phyloP scores from a whole-genome alignment of 2,329 filamentous ascomycete genomes.

The Talaromyces sp. region DNA sequence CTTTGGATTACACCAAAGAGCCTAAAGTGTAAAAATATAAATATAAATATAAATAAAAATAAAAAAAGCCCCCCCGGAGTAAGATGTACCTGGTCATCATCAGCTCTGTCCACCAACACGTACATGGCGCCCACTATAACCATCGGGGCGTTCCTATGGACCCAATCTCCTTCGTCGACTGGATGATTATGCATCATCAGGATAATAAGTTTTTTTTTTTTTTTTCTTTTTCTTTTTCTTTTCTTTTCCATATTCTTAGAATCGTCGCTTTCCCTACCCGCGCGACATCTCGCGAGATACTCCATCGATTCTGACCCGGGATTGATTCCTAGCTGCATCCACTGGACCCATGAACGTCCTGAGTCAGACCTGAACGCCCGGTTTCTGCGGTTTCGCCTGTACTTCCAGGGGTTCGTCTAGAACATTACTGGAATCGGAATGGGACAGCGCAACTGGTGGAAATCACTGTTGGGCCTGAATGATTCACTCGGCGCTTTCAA shows the following conservation, averaged over 20 bases:
- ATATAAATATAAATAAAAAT: not conserved
- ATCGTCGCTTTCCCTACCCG: no score
- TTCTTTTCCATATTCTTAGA: no score
- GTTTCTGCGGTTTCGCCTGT: constrained; percentile 7
- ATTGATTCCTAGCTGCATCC: not conserved
- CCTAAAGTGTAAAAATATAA: not conserved
- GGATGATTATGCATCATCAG: no score
- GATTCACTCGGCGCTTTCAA: constrained; percentile 9
- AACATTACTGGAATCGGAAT: constrained; percentile 10
- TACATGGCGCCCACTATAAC: no score
- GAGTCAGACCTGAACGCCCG: constrained; percentile 20
- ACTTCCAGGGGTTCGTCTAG: constrained; percentile 6
- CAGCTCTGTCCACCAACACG: not conserved
- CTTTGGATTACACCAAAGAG: no score
- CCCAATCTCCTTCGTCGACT: no score
- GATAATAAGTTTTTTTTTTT: no score
- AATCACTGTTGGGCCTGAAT: constrained; percentile 13
- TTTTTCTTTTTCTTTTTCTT: no score
- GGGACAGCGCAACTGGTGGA: not conserved
- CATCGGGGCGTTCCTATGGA: no score
- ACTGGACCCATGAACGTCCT: constrained; percentile 5
- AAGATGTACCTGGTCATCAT: constrained; percentile 3
- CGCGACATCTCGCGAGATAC: not conserved
- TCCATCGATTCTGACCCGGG: not conserved
- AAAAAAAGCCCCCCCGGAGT: not conserved